These are phyloP conservation scores for Torulaspora gathmanii DNA, from an alignment of 805 yeast genomes.

Conservation along the genomic window DNA sequence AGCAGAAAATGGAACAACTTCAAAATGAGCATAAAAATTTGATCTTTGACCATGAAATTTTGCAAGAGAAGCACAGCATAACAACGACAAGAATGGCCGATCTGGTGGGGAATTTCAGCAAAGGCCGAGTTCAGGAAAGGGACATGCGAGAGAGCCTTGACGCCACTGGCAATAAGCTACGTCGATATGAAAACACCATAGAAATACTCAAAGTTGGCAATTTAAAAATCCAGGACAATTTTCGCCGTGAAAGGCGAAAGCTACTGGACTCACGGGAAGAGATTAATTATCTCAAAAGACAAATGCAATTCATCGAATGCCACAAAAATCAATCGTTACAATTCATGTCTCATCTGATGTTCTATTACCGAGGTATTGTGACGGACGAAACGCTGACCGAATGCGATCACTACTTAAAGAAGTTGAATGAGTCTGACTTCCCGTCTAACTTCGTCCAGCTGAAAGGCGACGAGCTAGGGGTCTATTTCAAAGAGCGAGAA, in stretches of 20 bases:
- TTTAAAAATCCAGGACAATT: slow-evolving; percentile 18
- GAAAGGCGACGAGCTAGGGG: slow-evolving; percentile 5
- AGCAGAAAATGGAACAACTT: slow-evolving; percentile 2
- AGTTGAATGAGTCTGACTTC: slow-evolving; percentile 9
- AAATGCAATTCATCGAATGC: slow-evolving; percentile 20
- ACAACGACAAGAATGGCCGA: slow-evolving; percentile 11
- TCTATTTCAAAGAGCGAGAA: slow-evolving; percentile 11
- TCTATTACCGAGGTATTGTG: slow-evolving; percentile 23
- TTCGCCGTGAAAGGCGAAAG: slow-evolving; percentile 26
- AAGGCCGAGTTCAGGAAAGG: slow-evolving; percentile 9
- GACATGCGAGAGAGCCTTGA: slow-evolving; percentile 9
- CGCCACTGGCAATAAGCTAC: slow-evolving; percentile 9
- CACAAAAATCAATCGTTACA: slow-evolving; percentile 26
- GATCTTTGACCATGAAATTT: slow-evolving; percentile 11
- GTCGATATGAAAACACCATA: slow-evolving; percentile 12
- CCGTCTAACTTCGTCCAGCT: background rate
- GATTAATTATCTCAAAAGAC: slow-evolving; percentile 13
- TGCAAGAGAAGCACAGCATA: slow-evolving; percentile 15
- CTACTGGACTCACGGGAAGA: slow-evolving; percentile 25
- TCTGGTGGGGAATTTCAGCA: slow-evolving; percentile 10
- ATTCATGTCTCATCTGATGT: slow-evolving; percentile 30
- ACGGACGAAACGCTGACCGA: slow-evolving; percentile 17
- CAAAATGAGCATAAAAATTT: slow-evolving; percentile 8
- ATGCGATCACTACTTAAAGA: slow-evolving; percentile 19
- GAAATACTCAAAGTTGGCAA: slow-evolving; percentile 18